Evolutionary conservation across 2,329 filamentous ascomycete species (phyloP).

Genomic region (Pseudovirgaria hyperparasitica): DNA sequence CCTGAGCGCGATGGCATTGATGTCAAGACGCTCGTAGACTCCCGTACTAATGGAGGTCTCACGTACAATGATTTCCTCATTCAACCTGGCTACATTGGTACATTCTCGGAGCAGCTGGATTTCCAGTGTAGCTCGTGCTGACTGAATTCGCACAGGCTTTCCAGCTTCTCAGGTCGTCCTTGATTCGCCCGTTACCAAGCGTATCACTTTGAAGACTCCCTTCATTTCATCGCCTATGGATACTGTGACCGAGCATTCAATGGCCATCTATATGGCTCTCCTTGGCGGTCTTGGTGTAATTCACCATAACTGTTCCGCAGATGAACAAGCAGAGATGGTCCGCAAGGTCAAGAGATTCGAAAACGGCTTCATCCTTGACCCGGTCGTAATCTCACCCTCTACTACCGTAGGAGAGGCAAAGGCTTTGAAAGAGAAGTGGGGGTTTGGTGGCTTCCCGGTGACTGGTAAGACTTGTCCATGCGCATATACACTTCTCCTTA

Average conservation of each 20-base stretch:
- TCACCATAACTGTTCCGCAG: conserved; percentile 98
- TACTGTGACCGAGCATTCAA: conserved; percentile 97
- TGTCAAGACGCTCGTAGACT: conserved; percentile 77
- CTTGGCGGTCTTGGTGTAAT: conserved; percentile 87
- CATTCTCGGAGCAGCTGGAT: conserved; percentile 10
- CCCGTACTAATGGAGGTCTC: conserved; percentile 79
- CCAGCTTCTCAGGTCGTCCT: conserved; percentile 78
- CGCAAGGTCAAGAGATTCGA: conserved; percentile 98
- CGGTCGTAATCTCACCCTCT: conserved; percentile 74
- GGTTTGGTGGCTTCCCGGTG: conserved; percentile 95
- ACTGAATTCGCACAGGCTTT: conserved; percentile 47
- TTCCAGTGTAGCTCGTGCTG: conserved; percentile 7
- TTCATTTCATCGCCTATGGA: conserved; percentile 99
- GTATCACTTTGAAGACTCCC: conserved; percentile 89
- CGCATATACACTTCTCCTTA: conserved; percentile 23
- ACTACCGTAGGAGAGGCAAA: conserved; percentile 88
- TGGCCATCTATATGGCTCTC: conserved; percentile 95
- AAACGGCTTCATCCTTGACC: conserved; percentile 97
- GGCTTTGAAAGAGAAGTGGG: conserved; percentile 92
- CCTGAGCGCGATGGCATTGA: conserved; percentile 72
- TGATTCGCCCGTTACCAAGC: conserved; percentile 87
- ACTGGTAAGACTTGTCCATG: conserved; percentile 59
- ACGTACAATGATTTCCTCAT: conserved; percentile 99
- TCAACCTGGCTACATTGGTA: conserved; percentile 89
- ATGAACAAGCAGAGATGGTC: conserved; percentile 97